phyloP scores from a whole-genome alignment of 2,329 filamentous ascomycete genomes.

The Penicillium sp. region DNA sequence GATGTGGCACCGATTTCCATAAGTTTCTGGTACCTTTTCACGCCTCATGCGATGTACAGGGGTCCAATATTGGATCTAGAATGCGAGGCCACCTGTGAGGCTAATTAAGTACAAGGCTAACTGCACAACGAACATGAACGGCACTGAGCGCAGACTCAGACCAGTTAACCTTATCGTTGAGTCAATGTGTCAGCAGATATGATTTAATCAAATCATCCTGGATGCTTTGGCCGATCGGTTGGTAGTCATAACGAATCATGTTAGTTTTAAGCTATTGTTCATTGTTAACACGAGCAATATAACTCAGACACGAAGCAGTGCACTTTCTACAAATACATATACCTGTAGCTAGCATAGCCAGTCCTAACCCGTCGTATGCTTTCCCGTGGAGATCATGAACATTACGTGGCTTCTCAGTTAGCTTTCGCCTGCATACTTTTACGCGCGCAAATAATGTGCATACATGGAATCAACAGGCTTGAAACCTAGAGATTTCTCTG shows the following conservation, averaged over 20 bases:
- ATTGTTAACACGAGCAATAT: not conserved
- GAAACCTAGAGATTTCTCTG: not conserved
- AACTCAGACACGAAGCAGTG: not conserved
- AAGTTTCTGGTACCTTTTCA: not conserved
- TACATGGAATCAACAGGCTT: not conserved
- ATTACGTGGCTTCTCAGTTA: conserved; percentile 3
- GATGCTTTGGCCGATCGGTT: not conserved
- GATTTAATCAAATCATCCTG: not conserved
- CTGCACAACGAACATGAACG: conserved; percentile 13
- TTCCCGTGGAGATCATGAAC: not conserved
- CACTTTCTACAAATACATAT: not conserved
- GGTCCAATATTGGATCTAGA: conserved; percentile 1
- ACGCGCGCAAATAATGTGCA: not conserved
- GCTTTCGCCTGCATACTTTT: not conserved
- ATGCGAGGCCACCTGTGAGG: conserved; percentile 8
- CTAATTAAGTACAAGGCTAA: conserved; percentile 12
- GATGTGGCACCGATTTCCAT: not conserved
- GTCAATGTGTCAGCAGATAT: conserved; percentile 10
- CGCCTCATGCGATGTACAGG: not conserved
- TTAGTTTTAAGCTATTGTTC: not conserved
- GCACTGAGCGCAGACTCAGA: conserved; percentile 4
- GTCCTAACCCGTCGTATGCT: not conserved
- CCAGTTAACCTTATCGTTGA: conserved; percentile 17
- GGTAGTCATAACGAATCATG: not conserved
- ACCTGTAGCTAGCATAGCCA: not conserved